Percentiles rank a stretch among this genome's conserved stretches.
Conservation (phyloP, 2,329 filamentous ascomycete species). For the Ploettnerulaceae sp. region DNA sequence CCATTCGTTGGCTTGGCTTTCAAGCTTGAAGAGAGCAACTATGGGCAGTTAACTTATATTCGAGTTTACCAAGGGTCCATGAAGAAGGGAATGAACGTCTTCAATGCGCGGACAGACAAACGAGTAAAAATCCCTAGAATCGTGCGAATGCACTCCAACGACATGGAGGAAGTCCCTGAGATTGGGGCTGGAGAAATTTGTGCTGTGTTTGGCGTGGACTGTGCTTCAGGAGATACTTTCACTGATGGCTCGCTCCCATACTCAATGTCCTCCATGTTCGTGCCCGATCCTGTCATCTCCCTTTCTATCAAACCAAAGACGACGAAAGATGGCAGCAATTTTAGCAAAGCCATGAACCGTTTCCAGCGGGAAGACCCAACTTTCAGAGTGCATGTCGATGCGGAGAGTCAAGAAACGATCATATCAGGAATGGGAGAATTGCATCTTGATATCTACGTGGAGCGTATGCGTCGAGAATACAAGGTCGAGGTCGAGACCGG, state of each 20-base stretch:
- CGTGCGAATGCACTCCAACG: slow-evolving; percentile 98
- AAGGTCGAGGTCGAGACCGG: slow-evolving; percentile 94
- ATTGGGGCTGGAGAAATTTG: slow-evolving; percentile 97
- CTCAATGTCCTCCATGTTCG: slow-evolving; percentile 96
- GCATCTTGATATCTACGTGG: slow-evolving; percentile 94
- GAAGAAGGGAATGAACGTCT: slow-evolving; percentile 83
- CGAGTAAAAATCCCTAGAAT: slow-evolving; percentile 96
- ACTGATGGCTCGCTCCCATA: slow-evolving; percentile 90
- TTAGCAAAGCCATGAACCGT: slow-evolving; percentile 97
- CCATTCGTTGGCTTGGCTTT: slow-evolving; percentile 96
- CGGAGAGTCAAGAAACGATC: slow-evolving; percentile 92
- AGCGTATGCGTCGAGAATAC: slow-evolving; percentile 95
- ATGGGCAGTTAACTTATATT: slow-evolving; percentile 96
- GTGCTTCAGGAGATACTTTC: slow-evolving; percentile 95
- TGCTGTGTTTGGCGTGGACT: slow-evolving; percentile 96
- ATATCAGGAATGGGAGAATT: slow-evolving; percentile 98
- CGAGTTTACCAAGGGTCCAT: slow-evolving; percentile 94
- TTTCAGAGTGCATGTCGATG: slow-evolving; percentile 89
- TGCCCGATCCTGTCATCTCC: slow-evolving; percentile 96
- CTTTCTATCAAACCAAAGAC: slow-evolving; percentile 96
- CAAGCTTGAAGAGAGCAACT: slow-evolving; percentile 98
- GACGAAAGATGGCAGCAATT: slow-evolving; percentile 85
- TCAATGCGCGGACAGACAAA: slow-evolving; percentile 90
- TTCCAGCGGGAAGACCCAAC: slow-evolving; percentile 98
- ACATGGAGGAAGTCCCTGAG: slow-evolving; percentile 95